Evolutionary conservation across 768 basidiomycete species (phyloP).

Genomic region (Mycena rebaudengoi): DNA sequence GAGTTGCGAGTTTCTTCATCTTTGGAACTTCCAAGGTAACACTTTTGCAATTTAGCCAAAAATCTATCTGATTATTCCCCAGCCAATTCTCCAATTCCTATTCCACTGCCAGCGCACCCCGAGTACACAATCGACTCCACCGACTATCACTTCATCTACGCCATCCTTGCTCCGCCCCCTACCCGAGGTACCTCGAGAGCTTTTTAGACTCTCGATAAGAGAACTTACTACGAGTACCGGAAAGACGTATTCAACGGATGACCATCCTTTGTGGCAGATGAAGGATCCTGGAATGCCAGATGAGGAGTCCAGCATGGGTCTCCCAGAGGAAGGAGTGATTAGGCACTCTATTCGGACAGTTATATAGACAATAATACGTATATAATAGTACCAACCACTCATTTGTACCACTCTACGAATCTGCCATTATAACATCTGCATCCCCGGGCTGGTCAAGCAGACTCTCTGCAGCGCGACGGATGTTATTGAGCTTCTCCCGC

Average conservation of each 20-base stretch:
- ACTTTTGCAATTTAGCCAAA: neutral
- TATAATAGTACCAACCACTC: too few species aligned
- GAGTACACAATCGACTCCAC: neutral
- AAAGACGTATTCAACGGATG: neutral
- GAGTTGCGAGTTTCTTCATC: slow-evolving; percentile 21
- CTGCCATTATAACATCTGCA: slow-evolving; percentile 65
- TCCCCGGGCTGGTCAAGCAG: slow-evolving; percentile 54
- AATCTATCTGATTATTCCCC: neutral
- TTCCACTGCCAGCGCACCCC: slow-evolving; percentile 6
- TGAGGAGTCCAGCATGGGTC: neutral
- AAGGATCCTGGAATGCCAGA: neutral
- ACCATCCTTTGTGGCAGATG: neutral
- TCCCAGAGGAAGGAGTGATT: too few species aligned
- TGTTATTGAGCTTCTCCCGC: slow-evolving; percentile 75
- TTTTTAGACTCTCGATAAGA: neutral
- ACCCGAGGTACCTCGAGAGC: neutral
- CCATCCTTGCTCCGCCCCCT: too few species aligned
- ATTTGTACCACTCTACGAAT: slow-evolving; percentile 30
- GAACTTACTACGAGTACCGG: neutral
- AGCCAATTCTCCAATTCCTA: slow-evolving; percentile 20
- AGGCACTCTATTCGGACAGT: neutral
- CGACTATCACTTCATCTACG: neutral
- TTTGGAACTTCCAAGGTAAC: slow-evolving; percentile 16
- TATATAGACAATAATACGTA: slow-evolving; percentile 4
- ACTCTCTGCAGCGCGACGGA: slow-evolving; percentile 67